phyloP scores from a whole-genome alignment of 768 basidiomycete species.

The Mycena vulgaris region DNA sequence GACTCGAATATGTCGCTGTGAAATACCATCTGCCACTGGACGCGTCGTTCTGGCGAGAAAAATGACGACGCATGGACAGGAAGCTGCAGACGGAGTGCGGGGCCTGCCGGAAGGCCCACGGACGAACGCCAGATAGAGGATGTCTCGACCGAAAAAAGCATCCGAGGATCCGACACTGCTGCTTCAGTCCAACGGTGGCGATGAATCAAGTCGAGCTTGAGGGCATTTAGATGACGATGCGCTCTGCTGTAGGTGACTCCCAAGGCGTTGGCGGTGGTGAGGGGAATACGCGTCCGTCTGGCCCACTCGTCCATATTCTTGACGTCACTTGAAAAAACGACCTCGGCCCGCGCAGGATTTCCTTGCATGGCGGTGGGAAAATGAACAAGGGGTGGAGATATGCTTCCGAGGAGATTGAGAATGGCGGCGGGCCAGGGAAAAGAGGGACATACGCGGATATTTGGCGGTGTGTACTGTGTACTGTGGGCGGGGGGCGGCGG shows the following conservation, averaged over 20 bases:
- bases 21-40: conserved; percentile 94
- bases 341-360: conserved; percentile 61
- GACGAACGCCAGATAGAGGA: conserved; percentile 85
- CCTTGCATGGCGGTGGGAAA: conserved; percentile 47
- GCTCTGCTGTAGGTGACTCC: conserved; percentile 87
- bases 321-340: conserved; percentile 87
- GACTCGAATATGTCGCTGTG: conserved; percentile 84
- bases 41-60: conserved; percentile 86
- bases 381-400: too few species aligned
- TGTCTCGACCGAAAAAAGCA: conserved; percentile 86
- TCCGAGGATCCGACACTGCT: conserved; percentile 71
- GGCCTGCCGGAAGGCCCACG: conserved; percentile 82
- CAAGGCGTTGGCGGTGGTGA: conserved; percentile 87
- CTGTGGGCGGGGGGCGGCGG: background rate
- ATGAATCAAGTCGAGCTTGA: conserved; percentile 75
- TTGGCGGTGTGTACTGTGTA: conserved; percentile 9
- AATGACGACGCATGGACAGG: conserved; percentile 88
- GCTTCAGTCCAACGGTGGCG: conserved; percentile 81
- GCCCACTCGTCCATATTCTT: conserved; percentile 90
- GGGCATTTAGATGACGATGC: conserved; percentile 79
- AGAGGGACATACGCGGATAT: conserved; percentile 15
- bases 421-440: background rate
- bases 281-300: conserved; percentile 80
- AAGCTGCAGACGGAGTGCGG: conserved; percentile 79
- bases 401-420: conserved; percentile 6